Conservation (phyloP, 257 asterid species). For the Salvia hispanica region DNA sequence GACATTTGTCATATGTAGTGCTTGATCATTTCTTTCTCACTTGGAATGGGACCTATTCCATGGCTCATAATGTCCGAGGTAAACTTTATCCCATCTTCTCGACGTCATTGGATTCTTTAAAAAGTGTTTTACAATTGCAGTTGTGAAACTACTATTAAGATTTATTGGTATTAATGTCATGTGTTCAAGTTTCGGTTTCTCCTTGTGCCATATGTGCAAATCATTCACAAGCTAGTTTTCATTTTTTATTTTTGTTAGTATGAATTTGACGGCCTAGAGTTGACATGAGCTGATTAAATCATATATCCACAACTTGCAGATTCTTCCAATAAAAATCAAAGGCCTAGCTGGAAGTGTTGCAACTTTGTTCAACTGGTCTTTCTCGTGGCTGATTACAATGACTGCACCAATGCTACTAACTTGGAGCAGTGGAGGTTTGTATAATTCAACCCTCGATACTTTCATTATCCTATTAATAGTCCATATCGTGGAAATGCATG, state of each 20-base stretch:
- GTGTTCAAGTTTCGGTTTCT: background rate
- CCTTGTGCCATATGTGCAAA: background rate
- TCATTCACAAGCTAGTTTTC: background rate
- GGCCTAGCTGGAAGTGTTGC: conserved; percentile 92
- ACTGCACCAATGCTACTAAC: conserved; percentile 76
- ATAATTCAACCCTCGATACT: background rate
- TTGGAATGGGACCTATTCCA: conserved; percentile 95
- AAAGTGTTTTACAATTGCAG: background rate
- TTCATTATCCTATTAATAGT: background rate
- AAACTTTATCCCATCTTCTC: conserved; percentile 14
- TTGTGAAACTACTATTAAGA: background rate
- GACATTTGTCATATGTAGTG: conserved; percentile 41
- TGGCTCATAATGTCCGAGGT: conserved; percentile 99
- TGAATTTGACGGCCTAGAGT: background rate
- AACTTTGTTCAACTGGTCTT: conserved; percentile 75
- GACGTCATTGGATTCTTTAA: background rate
- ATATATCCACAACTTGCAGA: conserved; percentile 40
- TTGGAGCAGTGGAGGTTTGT: conserved; percentile 82
- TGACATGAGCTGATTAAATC: background rate
- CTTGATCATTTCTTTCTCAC: conserved; percentile 76
- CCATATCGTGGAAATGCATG: background rate
- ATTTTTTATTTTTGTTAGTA: background rate
- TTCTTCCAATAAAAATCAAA: conserved; percentile 83
- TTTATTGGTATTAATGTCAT: background rate
- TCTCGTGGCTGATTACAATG: conserved; percentile 65